Percentiles rank a stretch among this genome's conserved stretches.
phyloP scores from a whole-genome alignment of 768 basidiomycete genomes.

The Terana coerulea region DNA sequence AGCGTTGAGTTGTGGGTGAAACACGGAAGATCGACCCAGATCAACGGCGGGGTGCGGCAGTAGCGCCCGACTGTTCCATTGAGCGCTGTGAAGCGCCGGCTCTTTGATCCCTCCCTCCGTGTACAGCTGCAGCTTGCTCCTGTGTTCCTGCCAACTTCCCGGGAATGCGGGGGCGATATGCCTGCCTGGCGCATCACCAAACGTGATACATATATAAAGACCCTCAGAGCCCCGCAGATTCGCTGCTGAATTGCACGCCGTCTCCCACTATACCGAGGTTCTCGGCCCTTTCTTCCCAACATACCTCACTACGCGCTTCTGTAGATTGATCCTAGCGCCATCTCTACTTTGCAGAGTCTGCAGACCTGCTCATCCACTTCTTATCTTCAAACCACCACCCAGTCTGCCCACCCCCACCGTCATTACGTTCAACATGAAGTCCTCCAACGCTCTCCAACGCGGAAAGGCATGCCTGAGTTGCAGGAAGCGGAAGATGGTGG shows the following conservation, averaged over 20 bases:
- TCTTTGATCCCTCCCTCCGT: constrained; percentile 1
- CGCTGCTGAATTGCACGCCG: too few relatives aligned
- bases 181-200: too few relatives aligned
- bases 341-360: too few relatives aligned
- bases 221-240: too few relatives aligned
- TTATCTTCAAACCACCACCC: neutral
- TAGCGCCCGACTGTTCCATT: neutral
- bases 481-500: constrained; percentile 37
- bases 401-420: neutral
- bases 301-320: too few relatives aligned
- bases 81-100: constrained; percentile 1
- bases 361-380: neutral
- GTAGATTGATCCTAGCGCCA: too few relatives aligned
- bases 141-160: constrained; percentile 6
- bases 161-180: too few relatives aligned
- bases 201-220: too few relatives aligned
- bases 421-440: constrained; percentile 22
- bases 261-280: too few relatives aligned
- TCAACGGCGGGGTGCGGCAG: too few relatives aligned
- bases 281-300: too few relatives aligned
- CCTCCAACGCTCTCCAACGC: constrained; percentile 31
- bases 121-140: neutral
- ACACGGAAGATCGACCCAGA: constrained; percentile 3
- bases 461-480: constrained; percentile 38
- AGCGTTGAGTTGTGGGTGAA: neutral